These are phyloP conservation scores for Kokia cookei DNA, from an alignment of 441 rosid genomes.

Conservation along the genomic window DNA sequence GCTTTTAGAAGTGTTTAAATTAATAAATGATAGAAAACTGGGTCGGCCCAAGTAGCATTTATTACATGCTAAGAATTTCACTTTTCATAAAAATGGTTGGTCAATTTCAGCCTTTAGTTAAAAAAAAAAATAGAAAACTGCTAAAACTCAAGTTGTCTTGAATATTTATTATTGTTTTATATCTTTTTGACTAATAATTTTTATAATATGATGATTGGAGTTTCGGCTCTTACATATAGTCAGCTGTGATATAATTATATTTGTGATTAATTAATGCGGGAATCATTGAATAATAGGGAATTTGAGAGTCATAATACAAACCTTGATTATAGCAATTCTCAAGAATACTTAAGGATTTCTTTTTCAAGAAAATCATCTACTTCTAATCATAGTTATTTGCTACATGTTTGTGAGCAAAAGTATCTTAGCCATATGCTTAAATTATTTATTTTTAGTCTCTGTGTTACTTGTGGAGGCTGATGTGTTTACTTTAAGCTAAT, in stretches of 20 bases:
- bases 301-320: neutral
- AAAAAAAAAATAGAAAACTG: neutral
- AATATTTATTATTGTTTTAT: neutral
- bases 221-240: neutral
- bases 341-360: neutral
- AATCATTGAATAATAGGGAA: neutral
- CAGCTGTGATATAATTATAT: neutral
- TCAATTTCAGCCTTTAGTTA: neutral
- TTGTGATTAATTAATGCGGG: neutral
- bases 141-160: neutral
- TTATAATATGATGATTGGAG: neutral
- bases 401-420: neutral
- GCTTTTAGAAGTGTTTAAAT: too few species aligned
- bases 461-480: too few species aligned
- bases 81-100: neutral
- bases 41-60: conserved; percentile 11
- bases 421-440: neutral
- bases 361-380: neutral
- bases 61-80: neutral
- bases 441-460: neutral
- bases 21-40: too few species aligned
- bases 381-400: neutral
- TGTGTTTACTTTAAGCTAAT: too few species aligned
- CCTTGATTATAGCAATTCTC: neutral
- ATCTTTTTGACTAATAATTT: neutral